Conservation (phyloP, 176 grass and related monocot genomes). For the Oryza glaberrima region DNA sequence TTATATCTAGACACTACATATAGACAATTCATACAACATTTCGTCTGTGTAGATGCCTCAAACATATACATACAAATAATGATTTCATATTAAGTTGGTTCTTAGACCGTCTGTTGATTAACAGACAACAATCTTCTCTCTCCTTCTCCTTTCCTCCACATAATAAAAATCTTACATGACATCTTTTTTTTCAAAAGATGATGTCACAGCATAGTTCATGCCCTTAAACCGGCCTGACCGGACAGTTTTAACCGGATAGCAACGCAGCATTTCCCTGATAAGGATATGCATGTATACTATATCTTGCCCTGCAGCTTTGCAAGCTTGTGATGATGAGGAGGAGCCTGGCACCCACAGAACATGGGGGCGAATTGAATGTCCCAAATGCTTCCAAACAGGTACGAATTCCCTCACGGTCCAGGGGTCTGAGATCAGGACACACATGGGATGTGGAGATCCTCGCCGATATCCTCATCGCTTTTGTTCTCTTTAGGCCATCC, state of each 20-base stretch:
- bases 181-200: too few relatives aligned
- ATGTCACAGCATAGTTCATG: too few relatives aligned
- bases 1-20: too few relatives aligned
- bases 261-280: constrained; percentile 28
- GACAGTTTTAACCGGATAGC: constrained; percentile 50
- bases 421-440: constrained; percentile 24
- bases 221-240: not conserved
- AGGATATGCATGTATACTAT: not conserved
- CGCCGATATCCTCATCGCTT: constrained; percentile 1
- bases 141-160: too few relatives aligned
- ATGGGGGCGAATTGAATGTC: constrained; percentile 44
- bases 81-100: too few relatives aligned
- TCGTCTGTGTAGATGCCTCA: too few relatives aligned
- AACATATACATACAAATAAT: too few relatives aligned
- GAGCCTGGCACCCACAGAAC: constrained; percentile 49
- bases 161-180: too few relatives aligned
- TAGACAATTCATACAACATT: too few relatives aligned
- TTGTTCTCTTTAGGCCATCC: too few relatives aligned
- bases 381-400: constrained; percentile 46
- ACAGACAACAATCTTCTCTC: too few relatives aligned
- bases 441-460: constrained; percentile 42
- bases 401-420: constrained; percentile 27
- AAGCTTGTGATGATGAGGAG: not conserved
- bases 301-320: not conserved
- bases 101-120: too few relatives aligned